phyloP scores from a whole-genome alignment of 495 filamentous ascomycete species.

The Usnea hakonensis region DNA sequence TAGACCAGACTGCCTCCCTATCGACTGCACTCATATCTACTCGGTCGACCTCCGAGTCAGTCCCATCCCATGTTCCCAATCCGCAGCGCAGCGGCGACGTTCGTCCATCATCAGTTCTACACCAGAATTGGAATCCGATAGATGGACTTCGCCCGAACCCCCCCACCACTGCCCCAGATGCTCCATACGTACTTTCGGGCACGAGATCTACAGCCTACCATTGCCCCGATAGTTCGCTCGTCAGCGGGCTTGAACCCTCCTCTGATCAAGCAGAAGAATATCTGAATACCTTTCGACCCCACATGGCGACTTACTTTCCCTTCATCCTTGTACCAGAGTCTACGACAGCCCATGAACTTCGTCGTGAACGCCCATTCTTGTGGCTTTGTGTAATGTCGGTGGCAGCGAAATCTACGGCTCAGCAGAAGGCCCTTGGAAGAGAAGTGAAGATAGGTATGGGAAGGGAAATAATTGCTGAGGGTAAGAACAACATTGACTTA shows the following conservation, averaged over 20 bases:
- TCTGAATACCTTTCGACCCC: constrained; percentile 34
- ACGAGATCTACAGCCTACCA: not conserved
- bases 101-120: not conserved
- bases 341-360: constrained; percentile 41
- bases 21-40: not conserved
- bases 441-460: constrained; percentile 38
- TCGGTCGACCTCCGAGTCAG: not conserved
- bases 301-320: constrained; percentile 38
- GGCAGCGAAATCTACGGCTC: constrained; percentile 25
- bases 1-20: not conserved
- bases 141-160: not conserved
- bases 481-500: constrained; percentile 46
- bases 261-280: constrained; percentile 34
- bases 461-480: constrained; percentile 41
- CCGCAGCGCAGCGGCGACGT: not conserved
- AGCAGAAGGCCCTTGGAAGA: constrained; percentile 32
- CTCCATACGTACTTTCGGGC: not conserved
- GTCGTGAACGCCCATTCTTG: constrained; percentile 41
- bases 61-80: not conserved
- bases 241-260: not conserved
- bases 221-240: not conserved
- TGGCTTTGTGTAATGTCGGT: constrained; percentile 50
- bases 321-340: constrained; percentile 39
- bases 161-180: not conserved
- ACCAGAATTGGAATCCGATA: not conserved